Evolutionary conservation across 179 eudicot genomes (phyloP), one percentile per base, ranked within the genome.

Genomic region (Pouteria campechiana): DNA sequence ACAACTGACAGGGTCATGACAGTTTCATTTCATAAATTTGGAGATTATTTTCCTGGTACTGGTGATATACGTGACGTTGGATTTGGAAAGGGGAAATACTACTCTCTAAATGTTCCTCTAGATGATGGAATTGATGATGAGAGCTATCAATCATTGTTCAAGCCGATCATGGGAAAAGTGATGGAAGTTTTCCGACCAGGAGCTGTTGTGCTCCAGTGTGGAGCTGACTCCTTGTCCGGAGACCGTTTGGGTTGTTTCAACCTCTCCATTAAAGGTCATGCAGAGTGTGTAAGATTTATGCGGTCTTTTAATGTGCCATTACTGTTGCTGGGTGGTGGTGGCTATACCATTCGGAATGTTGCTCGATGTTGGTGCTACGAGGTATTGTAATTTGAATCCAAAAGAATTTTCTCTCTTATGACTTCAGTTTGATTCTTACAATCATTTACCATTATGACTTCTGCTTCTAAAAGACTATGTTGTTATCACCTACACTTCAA

Each of bases 291-390:
- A 17, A 75, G 60, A 55, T 82, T 69, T 54, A 73, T 82, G 84
- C 65, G 84, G 55, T 79, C 87, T 43, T 79, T 82, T 43, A 82
- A 82, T 56, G 88, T 82, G 57, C 93, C 88, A 0, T 49, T 78
- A 43, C 44, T 78, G 46, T 48, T 78, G 50, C 46, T 75, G 10
- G 87, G 87, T 37, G 87, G 84, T 19, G 93, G 93, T 52, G 93
- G 93, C 28, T 82, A 82, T 52, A 82, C 93, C 5, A 82, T 79
- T 57, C 57, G 84, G 49, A 82, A 82, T 65, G 93, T 82, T 45
- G 93, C 93, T 63, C 81, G 93, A 46, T 82, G 93, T 52, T 82
- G 93, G 88, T 79, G 88, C 40, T 79, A 79, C 65, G 93, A 82
- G 93, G 93, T 82, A 73, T 40, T 50, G 6, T 40, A 7, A 17